Conservation (phyloP, 805 yeast genomes). For the Sungouiozyma ichnusensis region DNA sequence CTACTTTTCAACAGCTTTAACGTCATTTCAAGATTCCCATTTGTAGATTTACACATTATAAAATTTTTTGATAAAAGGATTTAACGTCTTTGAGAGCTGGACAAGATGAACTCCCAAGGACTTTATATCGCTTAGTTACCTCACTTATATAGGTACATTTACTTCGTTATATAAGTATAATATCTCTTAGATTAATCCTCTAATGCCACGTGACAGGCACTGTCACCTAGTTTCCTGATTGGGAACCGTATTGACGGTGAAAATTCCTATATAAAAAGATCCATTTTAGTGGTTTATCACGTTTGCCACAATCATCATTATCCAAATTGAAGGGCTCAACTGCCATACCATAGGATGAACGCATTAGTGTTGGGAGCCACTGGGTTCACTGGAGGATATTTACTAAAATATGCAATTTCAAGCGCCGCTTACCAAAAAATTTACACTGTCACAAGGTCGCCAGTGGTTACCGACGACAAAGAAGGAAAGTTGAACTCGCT, state of each 20-base stretch:
- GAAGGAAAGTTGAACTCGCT: conserved; percentile 29
- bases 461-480: conserved; percentile 21
- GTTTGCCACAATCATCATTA: background rate
- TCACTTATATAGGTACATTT: too few species aligned
- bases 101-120: background rate
- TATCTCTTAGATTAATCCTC: background rate
- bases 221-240: background rate
- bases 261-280: background rate
- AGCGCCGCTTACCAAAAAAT: conserved; percentile 32
- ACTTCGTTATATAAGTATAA: background rate
- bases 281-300: background rate
- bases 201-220: background rate
- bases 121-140: background rate
- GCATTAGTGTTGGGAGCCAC: conserved; percentile 58
- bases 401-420: conserved; percentile 37
- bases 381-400: conserved; percentile 60
- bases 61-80: background rate
- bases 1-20: background rate
- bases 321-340: background rate
- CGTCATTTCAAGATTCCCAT: background rate
- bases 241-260: background rate
- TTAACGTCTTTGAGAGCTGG: too few species aligned
- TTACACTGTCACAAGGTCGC: conserved; percentile 44
- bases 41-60: background rate
- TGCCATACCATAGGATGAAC: conserved; percentile 8